Percentiles rank a stretch among this genome's conserved stretches.
Conservation (phyloP, 805 yeast species). For the Yarrowia bubula region DNA sequence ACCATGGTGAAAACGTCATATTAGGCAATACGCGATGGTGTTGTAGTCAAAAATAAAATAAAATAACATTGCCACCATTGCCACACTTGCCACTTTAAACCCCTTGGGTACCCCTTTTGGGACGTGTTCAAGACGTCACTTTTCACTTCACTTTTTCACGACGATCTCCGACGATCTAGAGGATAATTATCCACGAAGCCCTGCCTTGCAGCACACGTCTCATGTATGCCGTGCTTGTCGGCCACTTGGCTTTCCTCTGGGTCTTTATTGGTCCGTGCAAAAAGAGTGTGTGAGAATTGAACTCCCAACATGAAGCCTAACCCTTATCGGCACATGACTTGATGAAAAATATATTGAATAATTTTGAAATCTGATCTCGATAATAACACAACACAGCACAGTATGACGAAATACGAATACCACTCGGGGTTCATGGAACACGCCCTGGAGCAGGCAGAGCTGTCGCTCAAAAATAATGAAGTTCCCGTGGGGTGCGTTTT, state of each 20-base stretch:
- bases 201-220: not conserved
- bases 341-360: too few species aligned
- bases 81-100: too few species aligned
- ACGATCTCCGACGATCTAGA: slow-evolving; percentile 7
- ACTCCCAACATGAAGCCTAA: not conserved
- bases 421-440: slow-evolving; percentile 38
- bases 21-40: too few species aligned
- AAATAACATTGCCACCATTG: too few species aligned
- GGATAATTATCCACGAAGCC: not conserved
- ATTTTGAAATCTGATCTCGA: not conserved
- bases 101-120: too few species aligned
- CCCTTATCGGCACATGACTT: not conserved
- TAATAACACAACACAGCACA: not conserved
- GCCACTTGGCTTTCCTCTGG: not conserved
- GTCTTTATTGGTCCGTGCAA: too few species aligned
- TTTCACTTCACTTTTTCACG: not conserved
- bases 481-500: slow-evolving; percentile 85
- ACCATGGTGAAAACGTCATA: too few species aligned
- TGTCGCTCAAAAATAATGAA: slow-evolving; percentile 65
- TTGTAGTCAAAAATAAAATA: too few species aligned
- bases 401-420: not conserved
- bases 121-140: not conserved
- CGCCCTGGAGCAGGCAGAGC: slow-evolving; percentile 50
- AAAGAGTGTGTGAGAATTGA: too few species aligned
- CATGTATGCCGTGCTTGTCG: not conserved